phyloP scores from a whole-genome alignment of 1,284 basidiomycete species.

The Ustilago tritici region DNA sequence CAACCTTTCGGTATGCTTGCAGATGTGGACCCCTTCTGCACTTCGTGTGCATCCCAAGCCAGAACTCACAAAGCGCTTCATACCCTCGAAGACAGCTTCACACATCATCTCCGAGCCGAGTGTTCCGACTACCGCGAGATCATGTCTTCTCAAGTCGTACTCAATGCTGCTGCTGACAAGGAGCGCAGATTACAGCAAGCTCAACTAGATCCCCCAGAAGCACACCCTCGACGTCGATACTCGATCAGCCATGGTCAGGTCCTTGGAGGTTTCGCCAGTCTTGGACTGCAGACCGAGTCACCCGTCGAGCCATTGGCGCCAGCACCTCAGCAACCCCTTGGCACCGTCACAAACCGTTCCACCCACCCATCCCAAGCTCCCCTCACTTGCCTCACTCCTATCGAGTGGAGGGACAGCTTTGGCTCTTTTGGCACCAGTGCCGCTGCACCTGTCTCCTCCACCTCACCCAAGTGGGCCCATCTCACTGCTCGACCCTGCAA shows the following conservation, averaged over 20 bases:
- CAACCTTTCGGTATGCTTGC: not conserved
- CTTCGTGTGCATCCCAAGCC: slow-evolving; percentile 1
- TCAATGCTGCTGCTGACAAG: slow-evolving; percentile 34
- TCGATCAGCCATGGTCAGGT: slow-evolving; percentile 43
- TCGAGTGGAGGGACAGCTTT: slow-evolving; percentile 48
- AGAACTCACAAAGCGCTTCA: slow-evolving; percentile 7
- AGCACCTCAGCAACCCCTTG: slow-evolving; percentile 13
- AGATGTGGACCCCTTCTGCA: slow-evolving; percentile 12
- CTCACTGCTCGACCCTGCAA: slow-evolving; percentile 35
- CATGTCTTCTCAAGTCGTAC: slow-evolving; percentile 43
- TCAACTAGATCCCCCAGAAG: slow-evolving; percentile 3
- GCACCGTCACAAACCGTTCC: slow-evolving; percentile 26
- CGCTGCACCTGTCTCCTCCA: not conserved
- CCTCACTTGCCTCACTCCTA: slow-evolving; percentile 20
- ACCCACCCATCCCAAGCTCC: slow-evolving; percentile 35
- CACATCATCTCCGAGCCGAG: slow-evolving; percentile 55
- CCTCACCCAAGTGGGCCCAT: slow-evolving; percentile 35
- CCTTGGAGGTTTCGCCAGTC: slow-evolving; percentile 46
- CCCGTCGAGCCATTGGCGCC: slow-evolving; percentile 3
- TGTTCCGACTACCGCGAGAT: slow-evolving; percentile 61
- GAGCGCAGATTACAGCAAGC: slow-evolving; percentile 13
- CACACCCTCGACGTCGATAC: slow-evolving; percentile 15
- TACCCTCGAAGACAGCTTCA: slow-evolving; percentile 55
- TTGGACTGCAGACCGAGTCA: slow-evolving; percentile 37
- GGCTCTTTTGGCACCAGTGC: slow-evolving; percentile 3